Percentiles rank a stretch among this genome's conserved stretches.
Conservation (phyloP, 2,329 filamentous ascomycete genomes). For the Calonectria pauciramosa region DNA sequence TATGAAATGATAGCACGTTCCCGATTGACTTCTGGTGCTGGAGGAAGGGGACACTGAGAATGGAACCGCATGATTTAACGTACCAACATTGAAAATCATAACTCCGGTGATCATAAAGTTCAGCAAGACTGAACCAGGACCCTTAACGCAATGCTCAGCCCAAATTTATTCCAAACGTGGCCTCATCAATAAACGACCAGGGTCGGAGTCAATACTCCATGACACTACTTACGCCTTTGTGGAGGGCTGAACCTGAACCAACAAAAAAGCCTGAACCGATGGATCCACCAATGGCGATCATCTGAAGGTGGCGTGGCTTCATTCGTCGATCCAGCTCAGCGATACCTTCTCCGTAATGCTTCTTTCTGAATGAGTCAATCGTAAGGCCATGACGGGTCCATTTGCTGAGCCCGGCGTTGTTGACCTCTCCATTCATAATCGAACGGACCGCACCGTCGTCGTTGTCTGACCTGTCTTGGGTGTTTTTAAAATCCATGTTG, state of each 20-base stretch:
- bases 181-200: no score
- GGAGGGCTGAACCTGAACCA: neutral
- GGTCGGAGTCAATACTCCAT: no score
- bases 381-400: neutral
- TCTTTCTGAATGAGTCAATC: neutral
- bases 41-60: neutral
- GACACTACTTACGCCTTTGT: neutral
- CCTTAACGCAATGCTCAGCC: neutral
- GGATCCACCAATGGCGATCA: no score
- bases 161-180: neutral
- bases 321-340: neutral
- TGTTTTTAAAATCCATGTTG: no score
- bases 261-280: neutral
- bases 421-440: no score
- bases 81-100: neutral
- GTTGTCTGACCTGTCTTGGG: no score
- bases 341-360: neutral
- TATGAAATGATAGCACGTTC: neutral
- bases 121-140: neutral
- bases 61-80: neutral
- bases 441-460: no score
- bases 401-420: no score
- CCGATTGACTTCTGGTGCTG: neutral
- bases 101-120: neutral
- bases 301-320: neutral